Evolutionary conservation across 2,329 filamentous ascomycete genomes (phyloP).

Genomic region (Cadophora sp.): DNA sequence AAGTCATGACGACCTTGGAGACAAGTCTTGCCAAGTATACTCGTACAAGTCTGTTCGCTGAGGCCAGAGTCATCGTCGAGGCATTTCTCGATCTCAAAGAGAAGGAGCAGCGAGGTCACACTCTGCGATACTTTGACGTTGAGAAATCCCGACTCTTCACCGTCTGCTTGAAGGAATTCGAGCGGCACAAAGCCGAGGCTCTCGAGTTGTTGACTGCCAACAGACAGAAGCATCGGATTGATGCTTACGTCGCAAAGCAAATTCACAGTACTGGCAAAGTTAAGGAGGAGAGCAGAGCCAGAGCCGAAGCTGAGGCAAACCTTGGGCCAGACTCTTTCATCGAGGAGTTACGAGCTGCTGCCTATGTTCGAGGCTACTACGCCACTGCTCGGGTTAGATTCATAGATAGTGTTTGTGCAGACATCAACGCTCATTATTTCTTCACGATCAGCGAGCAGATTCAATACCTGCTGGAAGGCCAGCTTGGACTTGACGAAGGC

Average conservation of each 20-base stretch:
- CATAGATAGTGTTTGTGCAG: constrained; percentile 54
- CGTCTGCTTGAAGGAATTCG: constrained; percentile 48
- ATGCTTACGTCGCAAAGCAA: constrained; percentile 46
- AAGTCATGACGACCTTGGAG: constrained; percentile 40
- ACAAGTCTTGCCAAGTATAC: constrained; percentile 21
- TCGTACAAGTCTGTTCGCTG: constrained; percentile 29
- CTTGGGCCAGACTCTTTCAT: constrained; percentile 65
- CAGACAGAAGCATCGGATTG: constrained; percentile 57
- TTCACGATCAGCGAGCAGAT: constrained; percentile 12
- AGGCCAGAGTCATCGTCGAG: constrained; percentile 21
- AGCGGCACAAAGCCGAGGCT: constrained; percentile 55
- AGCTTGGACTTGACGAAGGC: constrained; percentile 18
- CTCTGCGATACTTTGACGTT: constrained; percentile 24
- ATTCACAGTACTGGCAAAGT: background rate
- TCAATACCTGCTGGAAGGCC: constrained; percentile 12
- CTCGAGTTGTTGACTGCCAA: constrained; percentile 53
- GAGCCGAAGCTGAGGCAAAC: constrained; percentile 36
- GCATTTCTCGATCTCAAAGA: constrained; percentile 25
- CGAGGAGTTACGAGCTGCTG: constrained; percentile 66
- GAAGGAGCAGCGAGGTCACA: constrained; percentile 6
- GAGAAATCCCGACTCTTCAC: constrained; percentile 33
- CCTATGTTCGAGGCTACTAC: constrained; percentile 73
- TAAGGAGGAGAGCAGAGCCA: constrained; percentile 13
- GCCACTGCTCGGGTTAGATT: constrained; percentile 69
- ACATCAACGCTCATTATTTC: constrained; percentile 20